A percentile compares a stretch with the other conserved stretches of the same genome.
These are phyloP conservation scores for Diplodia sapinea DNA, from an alignment of 2,329 filamentous ascomycete genomes.

Conservation along the genomic window DNA sequence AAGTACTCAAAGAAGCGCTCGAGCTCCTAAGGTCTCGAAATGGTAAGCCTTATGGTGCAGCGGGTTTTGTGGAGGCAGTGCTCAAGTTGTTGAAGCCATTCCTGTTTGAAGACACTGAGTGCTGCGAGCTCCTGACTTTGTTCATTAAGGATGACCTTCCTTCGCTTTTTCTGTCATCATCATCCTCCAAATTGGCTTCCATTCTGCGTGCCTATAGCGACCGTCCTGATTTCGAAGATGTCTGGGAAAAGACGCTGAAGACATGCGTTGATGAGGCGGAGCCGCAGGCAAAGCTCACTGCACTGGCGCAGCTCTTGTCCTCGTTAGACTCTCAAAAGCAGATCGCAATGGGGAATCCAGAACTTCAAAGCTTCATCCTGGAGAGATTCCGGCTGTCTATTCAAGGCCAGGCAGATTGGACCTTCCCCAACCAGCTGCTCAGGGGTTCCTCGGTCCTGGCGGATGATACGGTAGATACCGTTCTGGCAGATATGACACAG, in stretches of 20 bases:
- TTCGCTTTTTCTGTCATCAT: conserved; percentile 69
- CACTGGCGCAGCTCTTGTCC: conserved; percentile 44
- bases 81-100: conserved; percentile 53
- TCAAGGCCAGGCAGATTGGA: conserved; percentile 44
- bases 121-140: conserved; percentile 48
- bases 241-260: conserved; percentile 44
- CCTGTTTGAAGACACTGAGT: conserved; percentile 48
- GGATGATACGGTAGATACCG: conserved; percentile 45
- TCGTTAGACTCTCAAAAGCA: conserved; percentile 47
- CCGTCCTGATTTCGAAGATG: conserved; percentile 39
- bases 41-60: conserved; percentile 71
- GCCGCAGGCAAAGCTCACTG: conserved; percentile 39
- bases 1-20: conserved; percentile 57
- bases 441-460: conserved; percentile 44
- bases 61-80: conserved; percentile 62
- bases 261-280: conserved; percentile 39
- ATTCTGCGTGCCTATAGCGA: conserved; percentile 61
- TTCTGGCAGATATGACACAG: conserved; percentile 48
- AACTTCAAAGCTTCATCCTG: conserved; percentile 47
- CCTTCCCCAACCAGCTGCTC: conserved; percentile 45
- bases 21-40: conserved; percentile 59
- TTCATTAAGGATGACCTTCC: conserved; percentile 64
- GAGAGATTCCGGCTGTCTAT: conserved; percentile 41
- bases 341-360: conserved; percentile 43
- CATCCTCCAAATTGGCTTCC: conserved; percentile 68